Conservation (phyloP, 768 basidiomycete genomes). For the Russula compacta region DNA sequence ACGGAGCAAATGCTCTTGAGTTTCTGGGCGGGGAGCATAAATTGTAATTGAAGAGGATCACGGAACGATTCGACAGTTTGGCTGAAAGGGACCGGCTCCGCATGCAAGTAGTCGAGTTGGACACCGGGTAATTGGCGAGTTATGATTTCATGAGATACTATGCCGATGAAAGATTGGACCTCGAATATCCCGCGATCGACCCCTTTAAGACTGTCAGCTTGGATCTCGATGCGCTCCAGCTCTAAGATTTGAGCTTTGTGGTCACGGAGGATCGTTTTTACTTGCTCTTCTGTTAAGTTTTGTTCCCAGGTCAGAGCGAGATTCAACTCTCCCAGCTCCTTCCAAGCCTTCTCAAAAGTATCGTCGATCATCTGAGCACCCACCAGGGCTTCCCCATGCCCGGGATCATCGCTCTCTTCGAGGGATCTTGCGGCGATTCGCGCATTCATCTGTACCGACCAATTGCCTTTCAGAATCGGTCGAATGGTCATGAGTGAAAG, state of each 20-base stretch:
- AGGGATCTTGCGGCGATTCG: neutral
- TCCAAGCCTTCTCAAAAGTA: neutral
- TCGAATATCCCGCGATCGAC: neutral
- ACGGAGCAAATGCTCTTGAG: neutral
- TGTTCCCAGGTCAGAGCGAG: neutral
- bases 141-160: neutral
- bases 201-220: neutral
- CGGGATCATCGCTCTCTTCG: no score
- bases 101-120: neutral
- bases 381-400: neutral
- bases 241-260: neutral
- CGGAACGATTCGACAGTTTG: neutral
- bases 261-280: neutral
- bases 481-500: neutral
- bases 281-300: neutral
- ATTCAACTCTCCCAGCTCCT: neutral
- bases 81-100: neutral
- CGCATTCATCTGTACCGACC: neutral
- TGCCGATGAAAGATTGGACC: neutral
- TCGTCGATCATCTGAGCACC: no score
- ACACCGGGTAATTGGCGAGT: neutral
- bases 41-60: neutral
- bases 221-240: neutral
- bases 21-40: neutral
- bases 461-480: neutral